A percentile compares a stretch with the other conserved stretches of the same genome.
Conservation (phyloP, 306 rosid species). For the Malus fusca region DNA sequence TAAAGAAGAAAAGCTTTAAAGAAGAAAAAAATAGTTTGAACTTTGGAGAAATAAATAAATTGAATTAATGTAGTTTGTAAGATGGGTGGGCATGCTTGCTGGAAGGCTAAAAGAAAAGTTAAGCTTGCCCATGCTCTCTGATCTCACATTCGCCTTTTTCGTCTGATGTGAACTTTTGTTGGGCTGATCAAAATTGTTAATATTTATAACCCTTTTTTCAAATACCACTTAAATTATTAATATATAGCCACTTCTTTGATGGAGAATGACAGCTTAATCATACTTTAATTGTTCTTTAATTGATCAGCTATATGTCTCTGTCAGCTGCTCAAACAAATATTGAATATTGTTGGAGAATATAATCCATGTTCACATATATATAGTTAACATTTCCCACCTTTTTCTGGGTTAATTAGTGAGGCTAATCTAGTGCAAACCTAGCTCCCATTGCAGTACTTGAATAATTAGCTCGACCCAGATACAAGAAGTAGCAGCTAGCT, state of each 20-base stretch:
- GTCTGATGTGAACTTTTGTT: constrained; percentile 64
- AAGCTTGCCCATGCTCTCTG: constrained; percentile 51
- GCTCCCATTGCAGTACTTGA: background rate
- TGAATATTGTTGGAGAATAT: background rate
- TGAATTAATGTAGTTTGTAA: background rate
- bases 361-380: background rate
- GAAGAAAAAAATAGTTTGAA: constrained; percentile 1
- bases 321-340: background rate
- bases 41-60: background rate
- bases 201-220: background rate
- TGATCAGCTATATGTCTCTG: background rate
- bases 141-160: constrained; percentile 52
- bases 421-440: background rate
- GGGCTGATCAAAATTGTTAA: constrained; percentile 34
- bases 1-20: constrained; percentile 37
- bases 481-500: background rate
- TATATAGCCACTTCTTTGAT: background rate
- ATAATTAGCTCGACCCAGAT: background rate
- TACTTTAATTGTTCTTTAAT: background rate
- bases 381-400: background rate
- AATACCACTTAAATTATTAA: too few relatives aligned
- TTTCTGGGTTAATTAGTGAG: background rate
- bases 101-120: constrained; percentile 24
- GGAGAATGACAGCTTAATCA: constrained; percentile 27
- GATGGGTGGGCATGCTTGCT: constrained; percentile 18